A percentile compares a stretch with the other conserved stretches of the same genome.
Evolutionary conservation across 768 basidiomycete species (phyloP).

Genomic region (Udeniomyces megalosporus): DNA sequence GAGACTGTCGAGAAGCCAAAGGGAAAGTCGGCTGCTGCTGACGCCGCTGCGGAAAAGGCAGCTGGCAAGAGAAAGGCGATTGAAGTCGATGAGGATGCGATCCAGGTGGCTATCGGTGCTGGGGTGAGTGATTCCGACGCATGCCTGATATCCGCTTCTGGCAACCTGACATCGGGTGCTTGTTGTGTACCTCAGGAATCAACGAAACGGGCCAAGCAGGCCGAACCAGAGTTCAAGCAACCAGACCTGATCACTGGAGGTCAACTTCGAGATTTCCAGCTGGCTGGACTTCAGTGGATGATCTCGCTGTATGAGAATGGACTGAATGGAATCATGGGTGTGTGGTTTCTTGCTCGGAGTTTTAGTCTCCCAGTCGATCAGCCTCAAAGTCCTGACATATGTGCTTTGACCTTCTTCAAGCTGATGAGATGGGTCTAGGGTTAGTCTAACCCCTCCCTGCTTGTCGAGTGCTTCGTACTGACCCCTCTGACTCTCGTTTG

Average conservation of each 20-base stretch:
- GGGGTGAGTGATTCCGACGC: neutral
- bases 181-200: neutral
- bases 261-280: slow-evolving; percentile 72
- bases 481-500: neutral
- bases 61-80: slow-evolving; percentile 20
- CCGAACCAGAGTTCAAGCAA: slow-evolving; percentile 35
- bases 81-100: slow-evolving; percentile 1
- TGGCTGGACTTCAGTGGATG: slow-evolving; percentile 94
- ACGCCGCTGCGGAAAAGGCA: slow-evolving; percentile 17
- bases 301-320: slow-evolving; percentile 39
- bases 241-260: slow-evolving; percentile 69
- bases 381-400: too few relatives aligned
- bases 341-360: too few relatives aligned
- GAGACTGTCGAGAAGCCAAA: slow-evolving; percentile 8
- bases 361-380: too few relatives aligned
- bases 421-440: slow-evolving; percentile 91
- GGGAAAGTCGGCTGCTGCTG: slow-evolving; percentile 19
- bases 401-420: too few relatives aligned
- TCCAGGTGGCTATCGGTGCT: neutral
- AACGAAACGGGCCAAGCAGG: neutral
- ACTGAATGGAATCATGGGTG: slow-evolving; percentile 28
- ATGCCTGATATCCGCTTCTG: neutral
- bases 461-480: neutral
- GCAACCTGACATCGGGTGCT: neutral
- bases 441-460: slow-evolving; percentile 25